Conservation (phyloP, 768 basidiomycete genomes). For the Psilocybe cubensis region DNA sequence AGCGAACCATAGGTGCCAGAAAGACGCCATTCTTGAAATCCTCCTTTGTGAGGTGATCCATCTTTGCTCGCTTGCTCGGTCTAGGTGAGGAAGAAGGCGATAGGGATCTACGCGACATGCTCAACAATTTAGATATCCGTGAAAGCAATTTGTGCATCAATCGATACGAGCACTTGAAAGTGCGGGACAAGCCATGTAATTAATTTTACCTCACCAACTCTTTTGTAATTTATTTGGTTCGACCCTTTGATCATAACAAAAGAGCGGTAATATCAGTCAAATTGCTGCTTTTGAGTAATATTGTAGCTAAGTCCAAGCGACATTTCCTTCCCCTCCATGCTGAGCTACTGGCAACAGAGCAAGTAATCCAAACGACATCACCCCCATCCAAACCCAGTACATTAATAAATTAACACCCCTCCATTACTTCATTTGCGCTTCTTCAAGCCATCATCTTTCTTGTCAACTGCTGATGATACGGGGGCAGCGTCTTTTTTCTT, state of each 20-base stretch:
- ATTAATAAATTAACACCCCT: constrained; percentile 18
- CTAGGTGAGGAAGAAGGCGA: constrained; percentile 47
- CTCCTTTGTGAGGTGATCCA: constrained; percentile 63
- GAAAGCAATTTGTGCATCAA: not conserved
- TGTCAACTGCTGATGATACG: constrained; percentile 73
- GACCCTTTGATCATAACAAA: not conserved
- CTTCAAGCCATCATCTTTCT: constrained; percentile 76
- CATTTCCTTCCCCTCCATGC: constrained; percentile 1
- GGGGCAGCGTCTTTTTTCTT: constrained; percentile 65
- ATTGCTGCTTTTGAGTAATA: constrained; percentile 20
- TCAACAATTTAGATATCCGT: not conserved
- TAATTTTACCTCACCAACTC: not conserved
- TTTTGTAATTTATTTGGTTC: constrained; percentile 17
- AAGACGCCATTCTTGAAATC: constrained; percentile 91
- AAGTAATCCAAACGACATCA: constrained; percentile 16
- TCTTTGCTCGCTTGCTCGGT: constrained; percentile 55
- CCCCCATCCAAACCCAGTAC: constrained; percentile 3
- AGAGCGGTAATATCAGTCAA: constrained; percentile 10
- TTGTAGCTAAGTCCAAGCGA: constrained; percentile 15
- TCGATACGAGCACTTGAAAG: not conserved
- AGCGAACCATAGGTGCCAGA: constrained; percentile 99
- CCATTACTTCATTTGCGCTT: constrained; percentile 58
- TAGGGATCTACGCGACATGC: constrained; percentile 56
- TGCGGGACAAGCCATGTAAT: not conserved
- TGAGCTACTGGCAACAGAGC: constrained; percentile 14